A percentile compares a stretch with the other conserved stretches of the same genome.
Evolutionary conservation across 257 asterid species (phyloP).

Genomic region (Craterostigma plantagineum): DNA sequence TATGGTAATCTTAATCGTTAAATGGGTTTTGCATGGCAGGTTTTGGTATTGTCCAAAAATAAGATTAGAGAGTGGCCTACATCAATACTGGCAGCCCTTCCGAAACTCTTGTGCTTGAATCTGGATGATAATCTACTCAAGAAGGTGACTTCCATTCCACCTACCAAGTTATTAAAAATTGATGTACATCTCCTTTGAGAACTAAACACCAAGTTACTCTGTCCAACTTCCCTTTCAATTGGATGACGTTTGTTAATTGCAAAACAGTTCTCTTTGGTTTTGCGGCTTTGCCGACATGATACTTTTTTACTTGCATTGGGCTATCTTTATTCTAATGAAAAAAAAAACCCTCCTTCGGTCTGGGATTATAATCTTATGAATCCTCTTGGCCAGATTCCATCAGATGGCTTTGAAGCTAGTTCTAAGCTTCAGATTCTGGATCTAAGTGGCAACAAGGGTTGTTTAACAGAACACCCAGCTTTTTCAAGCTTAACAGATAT

Average conservation of each 20-base stretch:
- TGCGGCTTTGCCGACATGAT: no score
- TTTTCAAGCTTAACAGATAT: conserved; percentile 57
- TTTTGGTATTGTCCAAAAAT: conserved; percentile 69
- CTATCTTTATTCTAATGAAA: no score
- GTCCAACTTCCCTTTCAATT: no score
- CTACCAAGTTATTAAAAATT: background rate
- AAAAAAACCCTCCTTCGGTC: no score
- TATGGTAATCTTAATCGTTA: conserved; percentile 6
- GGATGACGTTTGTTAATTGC: no score
- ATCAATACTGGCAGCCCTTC: conserved; percentile 42
- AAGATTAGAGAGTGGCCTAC: conserved; percentile 86
- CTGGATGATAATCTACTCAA: conserved; percentile 68
- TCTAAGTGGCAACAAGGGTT: conserved; percentile 58
- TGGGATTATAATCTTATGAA: no score
- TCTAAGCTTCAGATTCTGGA: conserved; percentile 81
- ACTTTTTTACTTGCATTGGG: no score
- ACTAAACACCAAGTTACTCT: no score
- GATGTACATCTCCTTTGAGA: background rate
- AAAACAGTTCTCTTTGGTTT: no score
- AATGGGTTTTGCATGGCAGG: conserved; percentile 24
- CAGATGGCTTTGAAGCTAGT: conserved; percentile 55
- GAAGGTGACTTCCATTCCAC: conserved; percentile 31
- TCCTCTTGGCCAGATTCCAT: conserved; percentile 32
- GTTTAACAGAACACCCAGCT: conserved; percentile 51
- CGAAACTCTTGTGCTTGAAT: conserved; percentile 72